These are phyloP conservation scores for Globisporangium uncinulatum DNA, from an alignment of 352 stramenopile genomes.

Conservation along the genomic window DNA sequence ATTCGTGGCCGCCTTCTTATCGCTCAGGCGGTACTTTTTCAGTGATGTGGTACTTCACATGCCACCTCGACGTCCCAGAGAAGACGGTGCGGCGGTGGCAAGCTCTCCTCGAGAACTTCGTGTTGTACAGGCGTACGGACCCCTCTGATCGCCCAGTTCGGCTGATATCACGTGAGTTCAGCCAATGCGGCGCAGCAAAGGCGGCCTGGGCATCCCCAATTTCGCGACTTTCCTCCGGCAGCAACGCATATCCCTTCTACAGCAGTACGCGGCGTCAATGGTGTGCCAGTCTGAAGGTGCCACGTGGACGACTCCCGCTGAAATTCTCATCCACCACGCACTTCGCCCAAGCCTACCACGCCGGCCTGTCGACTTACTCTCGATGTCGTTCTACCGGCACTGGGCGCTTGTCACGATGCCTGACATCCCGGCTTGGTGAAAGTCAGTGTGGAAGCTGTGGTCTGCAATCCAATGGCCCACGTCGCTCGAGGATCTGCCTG, in stretches of 20 bases:
- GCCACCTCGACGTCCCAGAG: conserved; percentile 2
- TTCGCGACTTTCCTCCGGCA: neutral
- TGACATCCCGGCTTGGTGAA: neutral
- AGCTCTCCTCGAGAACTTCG: conserved; percentile 3
- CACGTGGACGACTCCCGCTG: neutral
- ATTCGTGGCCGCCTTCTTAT: conserved; percentile 1
- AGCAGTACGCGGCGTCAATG: neutral
- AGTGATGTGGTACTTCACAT: conserved; percentile 8
- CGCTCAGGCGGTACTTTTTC: conserved; percentile 6
- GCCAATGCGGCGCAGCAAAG: neutral
- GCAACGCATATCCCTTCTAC: neutral
- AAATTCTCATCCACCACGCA: no score
- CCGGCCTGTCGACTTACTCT: neutral
- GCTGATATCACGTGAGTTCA: neutral
- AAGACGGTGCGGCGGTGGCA: neutral
- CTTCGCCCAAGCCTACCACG: neutral
- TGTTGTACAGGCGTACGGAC: neutral
- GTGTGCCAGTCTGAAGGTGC: neutral
- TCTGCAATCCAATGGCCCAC: neutral
- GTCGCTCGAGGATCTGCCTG: neutral
- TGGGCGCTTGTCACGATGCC: neutral
- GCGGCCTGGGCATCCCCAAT: neutral
- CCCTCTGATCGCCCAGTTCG: neutral
- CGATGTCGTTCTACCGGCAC: conserved; percentile 2
- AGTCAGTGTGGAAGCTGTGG: neutral